Conservation (phyloP, 108 stramenopile genomes). For the Pseudonitzschia pungens region DNA sequence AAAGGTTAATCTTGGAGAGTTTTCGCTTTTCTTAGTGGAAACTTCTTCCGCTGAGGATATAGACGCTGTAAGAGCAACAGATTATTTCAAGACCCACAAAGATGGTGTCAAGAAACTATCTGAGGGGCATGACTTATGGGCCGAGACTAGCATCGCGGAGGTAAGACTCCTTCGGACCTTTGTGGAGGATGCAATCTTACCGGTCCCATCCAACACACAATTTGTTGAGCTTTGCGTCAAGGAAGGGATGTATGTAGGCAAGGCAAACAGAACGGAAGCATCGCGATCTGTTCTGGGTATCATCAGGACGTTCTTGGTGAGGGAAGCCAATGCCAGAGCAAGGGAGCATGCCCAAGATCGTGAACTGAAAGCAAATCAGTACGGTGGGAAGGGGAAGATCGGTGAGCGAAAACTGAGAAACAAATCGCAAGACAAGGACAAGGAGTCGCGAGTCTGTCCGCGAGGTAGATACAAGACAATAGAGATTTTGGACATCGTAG, state of each 20-base stretch:
- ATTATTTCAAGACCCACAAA: not conserved
- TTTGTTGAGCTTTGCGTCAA: conserved; percentile 2
- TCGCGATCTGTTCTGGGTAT: too few relatives aligned
- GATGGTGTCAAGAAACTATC: not conserved
- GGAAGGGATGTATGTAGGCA: not conserved
- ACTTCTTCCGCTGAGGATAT: not conserved
- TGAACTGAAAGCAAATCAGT: too few relatives aligned
- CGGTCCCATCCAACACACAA: not conserved
- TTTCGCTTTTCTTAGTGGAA: not conserved
- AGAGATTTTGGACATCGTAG: too few relatives aligned
- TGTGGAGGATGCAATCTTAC: not conserved
- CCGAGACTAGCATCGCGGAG: not conserved
- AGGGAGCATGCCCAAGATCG: too few relatives aligned
- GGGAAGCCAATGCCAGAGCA: too few relatives aligned
- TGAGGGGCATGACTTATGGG: not conserved
- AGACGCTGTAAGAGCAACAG: not conserved
- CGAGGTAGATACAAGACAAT: too few relatives aligned
- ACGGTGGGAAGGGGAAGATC: too few relatives aligned
- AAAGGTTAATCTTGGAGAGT: not conserved
- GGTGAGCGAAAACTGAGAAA: too few relatives aligned
- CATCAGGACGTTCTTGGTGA: too few relatives aligned
- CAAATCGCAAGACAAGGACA: too few relatives aligned
- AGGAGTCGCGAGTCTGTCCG: too few relatives aligned
- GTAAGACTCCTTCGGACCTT: not conserved
- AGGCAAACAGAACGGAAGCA: too few relatives aligned